phyloP scores from a whole-genome alignment of 345 rosid genomes.

The Eucalyptus pauciflora region DNA sequence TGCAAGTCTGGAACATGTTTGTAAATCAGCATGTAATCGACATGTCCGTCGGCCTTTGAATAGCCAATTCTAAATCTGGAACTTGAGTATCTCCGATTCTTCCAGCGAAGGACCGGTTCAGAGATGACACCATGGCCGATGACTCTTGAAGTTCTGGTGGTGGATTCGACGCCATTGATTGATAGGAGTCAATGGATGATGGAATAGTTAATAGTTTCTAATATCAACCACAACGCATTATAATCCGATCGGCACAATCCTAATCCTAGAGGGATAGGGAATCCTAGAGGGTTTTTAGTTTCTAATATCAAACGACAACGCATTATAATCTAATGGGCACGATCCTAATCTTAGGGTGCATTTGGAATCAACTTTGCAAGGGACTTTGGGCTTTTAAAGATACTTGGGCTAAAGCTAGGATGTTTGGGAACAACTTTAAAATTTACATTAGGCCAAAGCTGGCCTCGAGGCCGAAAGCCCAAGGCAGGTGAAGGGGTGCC shows the following conservation, averaged over 20 bases:
- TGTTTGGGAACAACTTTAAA: too few species aligned
- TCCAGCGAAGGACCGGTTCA: background rate
- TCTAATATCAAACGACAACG: background rate
- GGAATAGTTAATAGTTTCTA: background rate
- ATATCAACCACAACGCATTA: background rate
- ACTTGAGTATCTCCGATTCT: too few species aligned
- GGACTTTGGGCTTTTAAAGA: too few species aligned
- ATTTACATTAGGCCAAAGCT: too few species aligned
- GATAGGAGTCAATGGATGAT: background rate
- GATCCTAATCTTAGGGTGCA: background rate
- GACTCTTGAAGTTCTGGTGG: background rate
- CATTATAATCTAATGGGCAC: rapidly evolving
- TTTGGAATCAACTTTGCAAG: too few species aligned
- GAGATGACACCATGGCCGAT: background rate
- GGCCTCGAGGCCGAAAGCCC: too few species aligned
- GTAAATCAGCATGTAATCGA: too few species aligned
- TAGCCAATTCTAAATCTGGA: too few species aligned
- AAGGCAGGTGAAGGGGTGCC: too few species aligned
- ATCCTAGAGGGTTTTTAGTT: background rate
- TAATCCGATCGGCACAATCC: background rate
- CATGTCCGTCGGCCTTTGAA: too few species aligned
- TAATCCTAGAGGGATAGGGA: background rate
- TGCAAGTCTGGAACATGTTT: too few species aligned
- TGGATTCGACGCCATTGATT: background rate
- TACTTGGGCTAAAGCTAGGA: too few species aligned